phyloP scores from a whole-genome alignment of 768 basidiomycete species.

The Mycena metata region DNA sequence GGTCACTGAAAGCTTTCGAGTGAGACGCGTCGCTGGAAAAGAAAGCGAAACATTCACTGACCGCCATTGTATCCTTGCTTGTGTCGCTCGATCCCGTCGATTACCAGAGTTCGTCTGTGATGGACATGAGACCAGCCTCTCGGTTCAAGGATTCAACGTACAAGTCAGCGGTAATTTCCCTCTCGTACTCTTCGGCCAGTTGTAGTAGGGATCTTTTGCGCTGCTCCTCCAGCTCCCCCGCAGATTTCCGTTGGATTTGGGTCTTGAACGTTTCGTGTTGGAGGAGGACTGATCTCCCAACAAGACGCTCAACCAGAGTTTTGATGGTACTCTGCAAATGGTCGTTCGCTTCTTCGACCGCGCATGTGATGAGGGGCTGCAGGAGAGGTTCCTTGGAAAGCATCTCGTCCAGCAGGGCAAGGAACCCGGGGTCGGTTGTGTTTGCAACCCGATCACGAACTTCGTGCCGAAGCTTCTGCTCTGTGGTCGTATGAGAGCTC shows the following conservation, averaged over 20 bases:
- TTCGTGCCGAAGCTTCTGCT: conserved; percentile 19
- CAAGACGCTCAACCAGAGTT: conserved; percentile 7
- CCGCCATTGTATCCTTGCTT: conserved; percentile 15
- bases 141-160: not conserved
- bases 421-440: conserved; percentile 27
- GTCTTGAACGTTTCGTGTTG: conserved; percentile 24
- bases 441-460: conserved; percentile 7
- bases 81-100: conserved; percentile 23
- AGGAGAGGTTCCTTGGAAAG: conserved; percentile 33
- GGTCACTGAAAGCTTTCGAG: not conserved
- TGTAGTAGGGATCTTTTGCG: conserved; percentile 18
- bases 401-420: conserved; percentile 30
- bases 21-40: not conserved
- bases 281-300: conserved; percentile 9
- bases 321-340: conserved; percentile 15
- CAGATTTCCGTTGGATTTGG: conserved; percentile 21
- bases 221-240: conserved; percentile 19
- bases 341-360: conserved; percentile 22
- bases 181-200: conserved; percentile 32
- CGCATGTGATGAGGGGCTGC: conserved; percentile 13
- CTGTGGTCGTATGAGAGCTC: not conserved
- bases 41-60: not conserved
- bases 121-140: not conserved
- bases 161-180: conserved; percentile 2
- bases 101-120: conserved; percentile 15